Conservation (phyloP, 495 filamentous ascomycete species). For the Physcia stellaris region DNA sequence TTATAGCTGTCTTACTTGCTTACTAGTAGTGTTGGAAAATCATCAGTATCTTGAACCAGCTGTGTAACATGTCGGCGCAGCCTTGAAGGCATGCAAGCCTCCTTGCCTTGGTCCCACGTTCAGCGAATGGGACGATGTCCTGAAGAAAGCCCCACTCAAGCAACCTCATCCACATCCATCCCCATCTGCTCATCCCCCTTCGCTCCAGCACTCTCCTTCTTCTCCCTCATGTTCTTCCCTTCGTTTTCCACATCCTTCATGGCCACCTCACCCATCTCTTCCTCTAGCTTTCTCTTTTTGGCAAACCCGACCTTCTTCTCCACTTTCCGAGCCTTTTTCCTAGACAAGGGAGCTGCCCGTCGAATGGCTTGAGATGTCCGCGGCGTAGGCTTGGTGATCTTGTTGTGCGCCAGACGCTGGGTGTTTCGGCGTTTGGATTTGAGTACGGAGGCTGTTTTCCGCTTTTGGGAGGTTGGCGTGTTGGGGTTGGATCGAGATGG, state of each 20-base stretch:
- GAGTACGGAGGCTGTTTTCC: constrained; percentile 7
- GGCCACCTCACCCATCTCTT: constrained; percentile 11
- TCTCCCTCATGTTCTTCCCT: not conserved
- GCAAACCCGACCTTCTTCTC: constrained; percentile 11
- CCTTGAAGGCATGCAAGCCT: too few relatives aligned
- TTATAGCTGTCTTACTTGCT: too few relatives aligned
- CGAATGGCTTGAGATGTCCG: constrained; percentile 14
- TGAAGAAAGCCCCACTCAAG: not conserved
- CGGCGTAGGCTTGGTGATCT: constrained; percentile 6
- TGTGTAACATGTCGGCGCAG: too few relatives aligned
- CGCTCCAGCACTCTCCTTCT: not conserved
- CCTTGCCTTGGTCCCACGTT: too few relatives aligned
- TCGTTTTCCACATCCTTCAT: constrained; percentile 14
- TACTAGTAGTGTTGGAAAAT: too few relatives aligned
- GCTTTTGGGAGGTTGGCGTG: constrained; percentile 9
- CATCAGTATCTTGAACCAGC: too few relatives aligned
- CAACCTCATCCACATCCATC: constrained; percentile 5
- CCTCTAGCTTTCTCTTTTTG: constrained; percentile 7
- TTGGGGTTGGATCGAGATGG: constrained; percentile 17
- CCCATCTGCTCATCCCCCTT: not conserved
- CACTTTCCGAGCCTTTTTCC: constrained; percentile 14
- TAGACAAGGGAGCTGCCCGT: constrained; percentile 7
- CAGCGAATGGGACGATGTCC: not conserved
- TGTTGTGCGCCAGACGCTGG: constrained; percentile 6
- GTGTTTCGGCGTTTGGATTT: constrained; percentile 11